Percentiles rank a stretch among this genome's conserved stretches.
These are phyloP conservation scores for Agaricus subrufescens DNA, from an alignment of 768 basidiomycete genomes.

Conservation along the genomic window DNA sequence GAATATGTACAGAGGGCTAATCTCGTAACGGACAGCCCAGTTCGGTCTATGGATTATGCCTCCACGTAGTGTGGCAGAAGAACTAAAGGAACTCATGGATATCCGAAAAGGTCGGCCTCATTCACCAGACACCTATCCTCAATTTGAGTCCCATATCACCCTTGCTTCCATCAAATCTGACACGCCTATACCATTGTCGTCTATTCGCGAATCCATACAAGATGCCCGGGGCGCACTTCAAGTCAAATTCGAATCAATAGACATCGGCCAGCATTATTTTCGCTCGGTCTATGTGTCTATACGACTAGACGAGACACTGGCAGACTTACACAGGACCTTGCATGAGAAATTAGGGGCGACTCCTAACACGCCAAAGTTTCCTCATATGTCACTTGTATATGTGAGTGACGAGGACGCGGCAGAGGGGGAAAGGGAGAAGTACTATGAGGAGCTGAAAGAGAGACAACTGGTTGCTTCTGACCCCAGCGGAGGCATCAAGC, in stretches of 20 bases:
- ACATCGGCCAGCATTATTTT: conserved; percentile 60
- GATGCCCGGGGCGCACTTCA: conserved; percentile 18
- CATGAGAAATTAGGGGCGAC: conserved; percentile 32
- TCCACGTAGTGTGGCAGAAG: conserved; percentile 31
- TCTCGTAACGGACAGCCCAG: not conserved
- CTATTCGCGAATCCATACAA: conserved; percentile 15
- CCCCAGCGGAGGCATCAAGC: conserved; percentile 27
- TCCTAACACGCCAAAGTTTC: conserved; percentile 52
- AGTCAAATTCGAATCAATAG: conserved; percentile 48
- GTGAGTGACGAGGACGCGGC: conserved; percentile 61
- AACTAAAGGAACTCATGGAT: conserved; percentile 44
- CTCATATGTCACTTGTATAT: conserved; percentile 74
- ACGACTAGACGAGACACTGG: conserved; percentile 38
- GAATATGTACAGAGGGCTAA: not conserved
- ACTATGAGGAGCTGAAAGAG: conserved; percentile 37
- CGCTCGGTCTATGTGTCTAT: conserved; percentile 64
- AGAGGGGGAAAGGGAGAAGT: conserved; percentile 43
- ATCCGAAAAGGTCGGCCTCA: conserved; percentile 22
- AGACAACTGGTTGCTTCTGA: not conserved
- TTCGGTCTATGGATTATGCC: conserved; percentile 70
- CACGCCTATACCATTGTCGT: conserved; percentile 20
- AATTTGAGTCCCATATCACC: conserved; percentile 69
- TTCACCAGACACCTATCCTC: conserved; percentile 46
- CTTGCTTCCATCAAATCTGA: conserved; percentile 41
- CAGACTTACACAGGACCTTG: conserved; percentile 43